phyloP scores from a whole-genome alignment of 306 rosid species.

The Pterocarpus macrocarpus region DNA sequence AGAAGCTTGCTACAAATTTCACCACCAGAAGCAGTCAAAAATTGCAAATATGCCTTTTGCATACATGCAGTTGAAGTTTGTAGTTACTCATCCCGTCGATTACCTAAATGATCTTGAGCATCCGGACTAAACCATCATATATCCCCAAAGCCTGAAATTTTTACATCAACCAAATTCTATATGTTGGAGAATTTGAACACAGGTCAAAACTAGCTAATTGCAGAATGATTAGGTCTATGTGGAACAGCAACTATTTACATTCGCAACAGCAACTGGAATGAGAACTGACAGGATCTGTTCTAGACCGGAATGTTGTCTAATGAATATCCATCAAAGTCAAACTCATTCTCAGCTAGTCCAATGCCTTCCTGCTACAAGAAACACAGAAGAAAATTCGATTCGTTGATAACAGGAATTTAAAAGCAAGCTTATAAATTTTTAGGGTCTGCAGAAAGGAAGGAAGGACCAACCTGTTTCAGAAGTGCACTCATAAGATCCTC shows the following conservation, averaged over 20 bases:
- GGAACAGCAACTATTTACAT: slow-evolving; percentile 70
- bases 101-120: slow-evolving; percentile 37
- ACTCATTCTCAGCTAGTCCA: slow-evolving; percentile 68
- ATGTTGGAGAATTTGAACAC: slow-evolving; percentile 49
- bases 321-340: slow-evolving; percentile 88
- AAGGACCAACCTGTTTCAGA: slow-evolving; percentile 83
- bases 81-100: slow-evolving; percentile 44
- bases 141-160: slow-evolving; percentile 51
- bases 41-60: slow-evolving; percentile 65
- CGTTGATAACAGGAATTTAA: not conserved
- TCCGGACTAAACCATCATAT: slow-evolving; percentile 49
- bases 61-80: slow-evolving; percentile 52
- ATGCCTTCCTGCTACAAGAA: slow-evolving; percentile 76
- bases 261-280: slow-evolving; percentile 57
- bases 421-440: slow-evolving; percentile 8
- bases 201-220: slow-evolving; percentile 51
- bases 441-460: slow-evolving; percentile 3
- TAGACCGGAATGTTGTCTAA: slow-evolving; percentile 82
- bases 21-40: slow-evolving; percentile 59
- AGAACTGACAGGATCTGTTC: slow-evolving; percentile 44
- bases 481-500: slow-evolving; percentile 94
- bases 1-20: slow-evolving; percentile 52
- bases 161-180: slow-evolving; percentile 51
- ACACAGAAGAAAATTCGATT: slow-evolving; percentile 18
- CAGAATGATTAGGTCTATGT: slow-evolving; percentile 50